Base-by-base conservation (phyloP, 2,329 filamentous ascomycete species). In the Aureobasidium sp. region DNA sequence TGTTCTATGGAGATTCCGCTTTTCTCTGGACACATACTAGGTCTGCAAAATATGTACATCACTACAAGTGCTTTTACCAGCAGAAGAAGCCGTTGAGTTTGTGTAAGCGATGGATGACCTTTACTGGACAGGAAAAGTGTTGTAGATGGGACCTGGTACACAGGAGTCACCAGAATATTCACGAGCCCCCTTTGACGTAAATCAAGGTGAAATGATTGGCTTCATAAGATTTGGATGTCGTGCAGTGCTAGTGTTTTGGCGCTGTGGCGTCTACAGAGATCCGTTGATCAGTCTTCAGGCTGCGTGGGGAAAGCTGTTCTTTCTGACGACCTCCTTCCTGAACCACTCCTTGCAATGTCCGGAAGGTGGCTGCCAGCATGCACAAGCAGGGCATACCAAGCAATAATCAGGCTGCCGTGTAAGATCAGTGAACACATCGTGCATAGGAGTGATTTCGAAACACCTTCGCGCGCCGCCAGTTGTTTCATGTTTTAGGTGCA, bases 401-500 rank as follows among this genome's bases (percentile, higher is more conserved):
- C 12, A 16, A 12, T n/a, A 19, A 19, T 16, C 42, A 35, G 30
- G 42, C 29, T 35, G 38, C 22, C 12, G 24, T 42, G 39, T 48
- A 6, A 30, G 25, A 30, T 14, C 29, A 47, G 44, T 38, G 24
- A 49, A 29, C 34, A 38, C 22, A 29, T n/a, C 30, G 45, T 49
- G 34, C 45, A 21, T 21, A 29, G 24, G 34, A 49, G 32, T 35
- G 42, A 24, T 50, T 6, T n/a, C 41, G 48, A 51, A 51, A 51
- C 48, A 16, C 14, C n/a, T 41, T 34, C 27, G 17, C 37, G 48
- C 37, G 48, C 48, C 27, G 25, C 48, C 35, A 30, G 17, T 34
- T 16, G 48, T 51, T 51, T 51, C 48, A 51, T 30, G 37, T 32
- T 25, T 32, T 51, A 41, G 37, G 17, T 51, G 48, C 48, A 51